Evolutionary conservation across 192 early-diverging fungal genomes (phyloP).

Genomic region (Podochytrium sp.): DNA sequence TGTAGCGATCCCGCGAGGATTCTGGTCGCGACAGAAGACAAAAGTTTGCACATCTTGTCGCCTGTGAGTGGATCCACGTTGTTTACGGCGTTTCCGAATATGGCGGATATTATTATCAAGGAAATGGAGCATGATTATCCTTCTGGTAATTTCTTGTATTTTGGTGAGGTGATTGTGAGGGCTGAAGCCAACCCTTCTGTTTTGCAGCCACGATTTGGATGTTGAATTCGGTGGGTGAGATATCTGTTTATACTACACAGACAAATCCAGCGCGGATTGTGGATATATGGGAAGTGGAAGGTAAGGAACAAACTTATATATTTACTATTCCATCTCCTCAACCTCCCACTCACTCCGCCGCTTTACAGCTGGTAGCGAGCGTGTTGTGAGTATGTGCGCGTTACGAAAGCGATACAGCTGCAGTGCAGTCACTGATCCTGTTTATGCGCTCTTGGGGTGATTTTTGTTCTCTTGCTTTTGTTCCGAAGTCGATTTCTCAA

Average conservation of each 20-base stretch:
- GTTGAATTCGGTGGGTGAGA: constrained; percentile 39
- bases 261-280: constrained; percentile 51
- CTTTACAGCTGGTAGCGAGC: constrained; percentile 26
- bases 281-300: constrained; percentile 41
- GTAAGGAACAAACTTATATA: constrained; percentile 4
- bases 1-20: constrained; percentile 39
- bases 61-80: constrained; percentile 52
- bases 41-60: constrained; percentile 46
- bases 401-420: constrained; percentile 29
- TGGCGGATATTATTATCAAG: constrained; percentile 35
- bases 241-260: constrained; percentile 46
- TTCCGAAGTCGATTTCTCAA: background rate
- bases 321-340: background rate
- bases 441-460: constrained; percentile 43
- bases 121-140: constrained; percentile 49
- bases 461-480: background rate
- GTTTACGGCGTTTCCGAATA: constrained; percentile 52
- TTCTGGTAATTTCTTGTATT: constrained; percentile 29
- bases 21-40: constrained; percentile 44
- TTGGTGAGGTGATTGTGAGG: background rate
- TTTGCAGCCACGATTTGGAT: constrained; percentile 37
- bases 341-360: background rate
- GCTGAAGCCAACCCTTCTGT: constrained; percentile 12
- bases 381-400: constrained; percentile 37
- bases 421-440: background rate